Evolutionary conservation across 2,329 filamentous ascomycete species (phyloP), one percentile per base, ranked within the genome.

Genomic region (Cordyceps farinosa): DNA sequence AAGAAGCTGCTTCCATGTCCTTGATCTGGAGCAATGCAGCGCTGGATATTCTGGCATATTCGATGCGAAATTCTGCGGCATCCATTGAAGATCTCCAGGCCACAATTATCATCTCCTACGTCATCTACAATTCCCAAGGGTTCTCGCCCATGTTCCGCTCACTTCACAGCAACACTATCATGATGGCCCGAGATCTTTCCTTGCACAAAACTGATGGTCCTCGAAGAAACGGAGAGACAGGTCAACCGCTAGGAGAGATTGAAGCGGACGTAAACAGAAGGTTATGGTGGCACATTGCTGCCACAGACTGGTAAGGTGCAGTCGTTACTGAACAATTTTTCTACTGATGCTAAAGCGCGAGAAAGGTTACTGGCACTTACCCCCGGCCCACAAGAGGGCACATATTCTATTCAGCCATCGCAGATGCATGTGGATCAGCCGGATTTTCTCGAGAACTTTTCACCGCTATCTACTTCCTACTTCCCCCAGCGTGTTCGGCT

Each of bases 401-500:
- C 54, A n/a, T 56, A 56, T 47, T 32, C 54, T 34, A 56, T 56
- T 11, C 54, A 45, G 38, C 54, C 34, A 11, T 56, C 38, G n/a
- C 54, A 56, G 13, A 56, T 56, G 40, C 38, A 56, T 44, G 54
- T 56, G 13, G 34, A 32, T 56, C 53, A 32, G 38, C 53, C 53
- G 13, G 5, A 32, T 7, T 44, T 27, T 56, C 22, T 32, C 53
- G 38, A 42, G 7, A 44, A 11, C 27, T 44, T 13, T 32, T 45
- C 38, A 22, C 54, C 38, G 11, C 51, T 34, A n/a, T 45, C 54
- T 44, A 56, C 54, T 0, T 56, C 54, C 11, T 56, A 56, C 22
- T 66, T 66, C 32, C 51, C 63, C 5, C 40, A 51, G 38, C 61
- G 62, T 7, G 34, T 63, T 38, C 62, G 53, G 15, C 45, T 67